Base-by-base conservation (phyloP, 805 yeast species). In the Lipomyces chichibuensis region DNA sequence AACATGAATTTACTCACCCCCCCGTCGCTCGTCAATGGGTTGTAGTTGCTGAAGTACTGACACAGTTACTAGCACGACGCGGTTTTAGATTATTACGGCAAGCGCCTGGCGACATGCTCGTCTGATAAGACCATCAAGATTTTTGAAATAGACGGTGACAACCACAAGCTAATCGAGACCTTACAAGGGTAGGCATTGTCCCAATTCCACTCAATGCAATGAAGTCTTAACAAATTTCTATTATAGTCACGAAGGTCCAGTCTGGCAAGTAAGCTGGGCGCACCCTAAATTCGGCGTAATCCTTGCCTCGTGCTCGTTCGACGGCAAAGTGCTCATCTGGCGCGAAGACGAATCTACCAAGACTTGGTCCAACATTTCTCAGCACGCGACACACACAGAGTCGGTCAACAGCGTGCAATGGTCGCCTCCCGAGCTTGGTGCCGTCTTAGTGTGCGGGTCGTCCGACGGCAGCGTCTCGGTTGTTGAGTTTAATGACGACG, bases 211-310 rank as follows among this genome's bases (percentile, higher is more conserved):
- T 23, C 8, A 9, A 43, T 25, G 60, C 27, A n/a, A 20, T 27
- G 13, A 56, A 56, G 25, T 49, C 32, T 27, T 27, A n/a, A 46
- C 35, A 5, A 35, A 33, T 20, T 20, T 37, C 32, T 2, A 33
- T 43, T 6, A 56, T 33, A 74, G 80, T 46, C 99, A 95, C 78
- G 97, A 92, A 70, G 99, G 98, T 43, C 98, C 99, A 13, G 98
- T 95, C 59, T 95, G 99, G 99, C 97, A 94, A 80, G 96, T 92
- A 25, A 87, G 91, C 63, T 95, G 99, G 99, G 98, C 98, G 2
- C 99, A 95, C 77, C 99, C 99, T 39, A 94, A 94, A 78, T 95
- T 94, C 76, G 99, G 99, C 52, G 89, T 92, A 14, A 91, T 94
- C 70, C 83, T 95, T 71, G 99, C 99, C 0, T 89, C 97, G 32